A percentile compares a stretch with the other conserved stretches of the same genome.
These are phyloP conservation scores for Chaetomiaceae sp. DNA, from an alignment of 2,329 filamentous ascomycete species.

Conservation along the genomic window DNA sequence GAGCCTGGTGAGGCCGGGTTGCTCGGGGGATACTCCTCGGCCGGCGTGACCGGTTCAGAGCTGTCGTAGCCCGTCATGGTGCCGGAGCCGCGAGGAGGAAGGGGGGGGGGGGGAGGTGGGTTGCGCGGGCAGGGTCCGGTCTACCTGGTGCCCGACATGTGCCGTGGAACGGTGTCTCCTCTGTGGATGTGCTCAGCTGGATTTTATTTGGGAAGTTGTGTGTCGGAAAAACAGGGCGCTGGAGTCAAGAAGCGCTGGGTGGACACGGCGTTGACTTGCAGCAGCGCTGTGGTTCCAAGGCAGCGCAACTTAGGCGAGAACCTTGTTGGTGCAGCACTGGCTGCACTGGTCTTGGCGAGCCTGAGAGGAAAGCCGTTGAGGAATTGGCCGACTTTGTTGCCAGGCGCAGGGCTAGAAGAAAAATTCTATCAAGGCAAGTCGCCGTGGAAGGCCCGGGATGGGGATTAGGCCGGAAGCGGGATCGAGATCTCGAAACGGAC, in stretches of 20 bases:
- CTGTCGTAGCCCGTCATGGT: conserved; percentile 31
- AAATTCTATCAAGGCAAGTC: neutral
- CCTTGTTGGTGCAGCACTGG: conserved; percentile 1
- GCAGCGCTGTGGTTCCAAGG: conserved; percentile 1
- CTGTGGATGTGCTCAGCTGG: neutral
- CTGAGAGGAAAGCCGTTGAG: neutral
- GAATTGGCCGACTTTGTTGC: neutral
- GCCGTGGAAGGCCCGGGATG: neutral
- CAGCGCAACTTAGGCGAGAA: neutral
- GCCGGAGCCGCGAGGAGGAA: conserved; percentile 6
- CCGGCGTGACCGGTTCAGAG: conserved; percentile 43
- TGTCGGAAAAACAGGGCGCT: neutral
- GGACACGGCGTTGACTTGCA: neutral
- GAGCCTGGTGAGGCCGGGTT: conserved; percentile 43
- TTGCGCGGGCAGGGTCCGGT: neutral
- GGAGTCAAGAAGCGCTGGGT: neutral
- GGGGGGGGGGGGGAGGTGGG: no score
- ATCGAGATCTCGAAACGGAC: conserved; percentile 15
- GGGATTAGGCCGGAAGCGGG: conserved; percentile 17
- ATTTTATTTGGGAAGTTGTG: neutral
- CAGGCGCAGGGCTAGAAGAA: neutral
- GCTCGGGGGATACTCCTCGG: conserved; percentile 41
- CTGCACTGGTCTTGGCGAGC: neutral
- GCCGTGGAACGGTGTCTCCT: neutral
- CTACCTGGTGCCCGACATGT: conserved; percentile 9